phyloP scores from a whole-genome alignment of 495 filamentous ascomycete species.

The Penicillium turbatum region DNA sequence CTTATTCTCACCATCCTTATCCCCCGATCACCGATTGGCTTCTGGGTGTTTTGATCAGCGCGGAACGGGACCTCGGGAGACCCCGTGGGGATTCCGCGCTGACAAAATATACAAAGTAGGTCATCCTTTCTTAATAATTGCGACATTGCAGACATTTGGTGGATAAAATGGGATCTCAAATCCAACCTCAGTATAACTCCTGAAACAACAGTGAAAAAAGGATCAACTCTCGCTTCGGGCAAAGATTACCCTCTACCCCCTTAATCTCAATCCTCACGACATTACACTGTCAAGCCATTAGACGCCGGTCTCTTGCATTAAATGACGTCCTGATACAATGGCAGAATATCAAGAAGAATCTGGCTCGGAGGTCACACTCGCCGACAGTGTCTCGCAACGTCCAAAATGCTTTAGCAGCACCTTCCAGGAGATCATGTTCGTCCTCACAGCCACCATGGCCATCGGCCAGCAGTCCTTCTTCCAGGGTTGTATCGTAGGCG shows the following conservation, averaged over 20 bases:
- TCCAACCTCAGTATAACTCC: background rate
- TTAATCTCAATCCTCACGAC: too few species aligned
- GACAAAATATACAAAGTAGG: too few species aligned
- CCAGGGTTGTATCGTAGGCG: slow-evolving; percentile 54
- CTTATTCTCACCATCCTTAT: too few species aligned
- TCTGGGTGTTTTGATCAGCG: background rate
- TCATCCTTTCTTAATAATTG: background rate
- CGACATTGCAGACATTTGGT: background rate
- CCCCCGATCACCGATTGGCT: too few species aligned
- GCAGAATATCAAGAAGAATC: slow-evolving; percentile 15
- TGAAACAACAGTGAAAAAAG: background rate
- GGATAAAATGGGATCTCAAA: background rate
- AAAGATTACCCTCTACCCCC: background rate
- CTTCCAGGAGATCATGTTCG: slow-evolving; percentile 61
- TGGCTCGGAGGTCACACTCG: slow-evolving; percentile 4
- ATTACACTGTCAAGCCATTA: background rate
- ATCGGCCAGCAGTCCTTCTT: slow-evolving; percentile 60
- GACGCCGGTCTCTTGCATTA: too few species aligned
- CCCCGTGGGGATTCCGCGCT: background rate
- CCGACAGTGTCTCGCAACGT: slow-evolving; percentile 23
- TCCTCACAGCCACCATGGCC: slow-evolving; percentile 65
- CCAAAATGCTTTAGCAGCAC: slow-evolving; percentile 60
- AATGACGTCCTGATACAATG: background rate
- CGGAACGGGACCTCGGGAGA: background rate
- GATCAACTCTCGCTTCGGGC: background rate